Evolutionary conservation across 2,329 filamentous ascomycete genomes (phyloP).

Genomic region (Sporothrix pallida): DNA sequence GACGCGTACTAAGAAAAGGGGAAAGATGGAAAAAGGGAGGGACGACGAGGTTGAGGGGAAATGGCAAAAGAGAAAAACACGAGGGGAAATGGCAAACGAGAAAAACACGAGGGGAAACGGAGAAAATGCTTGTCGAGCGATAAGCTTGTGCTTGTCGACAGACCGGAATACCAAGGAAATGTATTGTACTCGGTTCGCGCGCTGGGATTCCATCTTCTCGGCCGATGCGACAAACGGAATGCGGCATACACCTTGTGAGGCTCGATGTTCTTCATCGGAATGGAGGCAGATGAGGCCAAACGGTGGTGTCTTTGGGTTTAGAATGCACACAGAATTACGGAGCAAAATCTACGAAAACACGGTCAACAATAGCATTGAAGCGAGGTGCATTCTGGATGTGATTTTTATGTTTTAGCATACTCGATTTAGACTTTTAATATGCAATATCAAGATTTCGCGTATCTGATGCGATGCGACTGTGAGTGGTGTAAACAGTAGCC

Average conservation of each 20-base stretch:
- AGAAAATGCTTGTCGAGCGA: no score
- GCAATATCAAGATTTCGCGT: no score
- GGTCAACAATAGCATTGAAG: not conserved
- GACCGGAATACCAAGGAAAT: not conserved
- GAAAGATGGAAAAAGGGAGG: not conserved
- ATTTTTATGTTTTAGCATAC: no score
- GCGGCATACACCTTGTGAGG: not conserved
- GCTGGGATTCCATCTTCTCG: no score
- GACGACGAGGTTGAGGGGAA: not conserved
- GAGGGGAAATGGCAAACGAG: not conserved
- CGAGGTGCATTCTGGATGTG: not conserved
- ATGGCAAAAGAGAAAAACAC: not conserved
- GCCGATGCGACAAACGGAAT: not conserved
- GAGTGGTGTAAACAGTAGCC: not conserved
- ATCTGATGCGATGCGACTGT: not conserved
- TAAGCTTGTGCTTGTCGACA: no score
- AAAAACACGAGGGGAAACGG: not conserved
- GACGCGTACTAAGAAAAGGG: not conserved
- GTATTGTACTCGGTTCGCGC: not conserved
- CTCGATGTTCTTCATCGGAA: not conserved
- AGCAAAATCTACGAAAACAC: not conserved
- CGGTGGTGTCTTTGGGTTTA: not conserved
- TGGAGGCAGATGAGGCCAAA: slow-evolving; percentile 10
- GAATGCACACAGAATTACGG: not conserved
- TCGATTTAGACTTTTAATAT: no score